Conservation (phyloP, 1,284 basidiomycete species). For the Pseudozyma pruni region DNA sequence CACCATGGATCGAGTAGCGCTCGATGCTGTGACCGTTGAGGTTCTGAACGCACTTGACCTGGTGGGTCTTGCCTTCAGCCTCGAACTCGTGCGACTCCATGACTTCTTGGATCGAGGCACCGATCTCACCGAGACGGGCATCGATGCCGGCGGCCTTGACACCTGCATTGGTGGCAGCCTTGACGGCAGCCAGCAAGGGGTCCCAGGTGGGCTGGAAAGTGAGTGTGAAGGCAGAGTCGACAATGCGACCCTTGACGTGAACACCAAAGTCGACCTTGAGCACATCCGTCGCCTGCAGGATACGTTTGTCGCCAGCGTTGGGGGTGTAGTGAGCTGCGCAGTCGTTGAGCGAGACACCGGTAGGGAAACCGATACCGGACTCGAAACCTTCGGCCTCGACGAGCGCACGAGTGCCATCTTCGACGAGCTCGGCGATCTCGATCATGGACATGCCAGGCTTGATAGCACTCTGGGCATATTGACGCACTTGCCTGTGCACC, state of each 20-base stretch:
- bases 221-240: constrained; percentile 95
- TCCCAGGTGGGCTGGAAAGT: constrained; percentile 89
- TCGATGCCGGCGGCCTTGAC: constrained; percentile 83
- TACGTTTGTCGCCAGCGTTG: constrained; percentile 92
- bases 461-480: constrained; percentile 82
- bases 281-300: constrained; percentile 84
- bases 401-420: constrained; percentile 79
- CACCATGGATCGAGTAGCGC: constrained; percentile 67
- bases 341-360: constrained; percentile 91
- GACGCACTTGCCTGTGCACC: constrained; percentile 88
- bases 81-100: constrained; percentile 99
- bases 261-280: constrained; percentile 98
- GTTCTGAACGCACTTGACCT: constrained; percentile 69
- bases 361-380: constrained; percentile 93
- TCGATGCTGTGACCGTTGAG: constrained; percentile 67
- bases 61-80: constrained; percentile 82
- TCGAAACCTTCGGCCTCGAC: constrained; percentile 86
- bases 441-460: constrained; percentile 94
- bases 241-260: constrained; percentile 91
- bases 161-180: constrained; percentile 94
- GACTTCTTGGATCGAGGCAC: constrained; percentile 91
- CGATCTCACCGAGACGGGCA: constrained; percentile 90
- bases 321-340: constrained; percentile 97
- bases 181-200: constrained; percentile 87
- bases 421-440: constrained; percentile 92